Conservation (phyloP, 2,329 filamentous ascomycete genomes). For the Meredithiella fracta region DNA sequence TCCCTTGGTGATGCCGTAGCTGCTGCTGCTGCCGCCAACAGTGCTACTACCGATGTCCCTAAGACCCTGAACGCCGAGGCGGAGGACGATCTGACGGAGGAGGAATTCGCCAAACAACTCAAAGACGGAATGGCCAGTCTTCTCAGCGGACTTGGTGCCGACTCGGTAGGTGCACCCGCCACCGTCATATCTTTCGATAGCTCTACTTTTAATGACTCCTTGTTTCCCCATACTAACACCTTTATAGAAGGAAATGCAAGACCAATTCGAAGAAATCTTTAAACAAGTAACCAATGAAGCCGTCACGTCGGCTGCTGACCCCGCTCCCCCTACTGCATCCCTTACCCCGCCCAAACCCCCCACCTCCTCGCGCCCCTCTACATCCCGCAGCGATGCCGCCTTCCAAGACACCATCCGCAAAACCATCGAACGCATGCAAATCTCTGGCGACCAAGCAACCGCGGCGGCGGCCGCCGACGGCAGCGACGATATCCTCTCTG, state of each 20-base stretch:
- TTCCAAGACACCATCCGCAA: slow-evolving; percentile 88
- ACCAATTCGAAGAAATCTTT: slow-evolving; percentile 63
- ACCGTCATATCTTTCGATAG: too few relatives aligned
- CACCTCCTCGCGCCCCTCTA: slow-evolving; percentile 23
- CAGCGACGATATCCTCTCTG: slow-evolving; percentile 65
- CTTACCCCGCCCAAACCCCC: slow-evolving; percentile 15
- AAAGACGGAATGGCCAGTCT: slow-evolving; percentile 13
- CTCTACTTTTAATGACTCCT: not conserved
- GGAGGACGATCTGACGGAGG: slow-evolving; percentile 13
- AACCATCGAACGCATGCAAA: slow-evolving; percentile 93
- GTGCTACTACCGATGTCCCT: not conserved
- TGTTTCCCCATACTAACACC: not conserved
- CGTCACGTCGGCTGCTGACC: slow-evolving; percentile 20
- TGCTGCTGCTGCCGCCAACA: not conserved
- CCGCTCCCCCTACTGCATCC: slow-evolving; percentile 17
- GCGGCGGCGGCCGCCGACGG: slow-evolving; percentile 54
- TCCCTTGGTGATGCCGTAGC: slow-evolving; percentile 2
- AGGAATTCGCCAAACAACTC: slow-evolving; percentile 13
- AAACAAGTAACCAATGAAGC: slow-evolving; percentile 41
- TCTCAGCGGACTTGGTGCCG: slow-evolving; percentile 11
- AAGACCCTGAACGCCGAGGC: not conserved
- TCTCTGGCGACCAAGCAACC: slow-evolving; percentile 70
- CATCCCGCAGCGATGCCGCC: slow-evolving; percentile 34
- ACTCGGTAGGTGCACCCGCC: slow-evolving; percentile 7
- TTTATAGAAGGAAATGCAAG: slow-evolving; percentile 36